Evolutionary conservation across 2,329 filamentous ascomycete genomes (phyloP), one percentile per base, ranked within the genome.

Genomic region (Penicillium sp.): DNA sequence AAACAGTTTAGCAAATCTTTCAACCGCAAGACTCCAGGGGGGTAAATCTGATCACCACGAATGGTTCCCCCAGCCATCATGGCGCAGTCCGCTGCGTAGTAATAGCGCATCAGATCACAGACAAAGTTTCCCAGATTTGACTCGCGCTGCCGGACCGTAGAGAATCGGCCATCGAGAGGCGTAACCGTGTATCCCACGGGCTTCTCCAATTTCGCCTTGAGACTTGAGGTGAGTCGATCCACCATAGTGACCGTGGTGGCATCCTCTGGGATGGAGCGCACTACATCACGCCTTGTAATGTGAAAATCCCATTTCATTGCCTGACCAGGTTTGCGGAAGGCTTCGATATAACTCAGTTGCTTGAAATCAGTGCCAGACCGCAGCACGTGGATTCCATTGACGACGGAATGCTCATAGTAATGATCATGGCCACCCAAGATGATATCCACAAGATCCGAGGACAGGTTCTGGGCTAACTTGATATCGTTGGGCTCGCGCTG

Each of bases 281-380:
- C 76, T 23, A 92, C 69, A 50, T 95, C 86, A 20, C 84, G 74
- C 15, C 86, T 76, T 47, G 73, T 73, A 44, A 95, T 90, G 45
- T 82, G 77, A 50, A 93, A 82, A 47, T 90, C 78, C 87, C 87
- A 95, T 12, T 74, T 74, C 11, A 55, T 68, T 1, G 13, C n/a
- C 52, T 46, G 69, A 18, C 66, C 61, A 1, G 59, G 40, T 46
- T 74, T 78, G 14, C 77, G 73, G 51, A 85, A 77, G 1, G 79
- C 84, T 61, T 94, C 85, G 35, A 95, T 75, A 57, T 94, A 94
- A 57, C 85, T 92, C 22, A 95, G 70, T 59, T 95, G 85, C 65
- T 92, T 93, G 67, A 95, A 95, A 61, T 95, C 89, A 12, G 82
- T 86, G 0, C 89, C 88, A 0, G 85, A 93, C 1, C 89, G 78